Percentiles rank a stretch among this genome's conserved stretches.
These are phyloP conservation scores for Aspergillus sp. DNA, from an alignment of 2,329 filamentous ascomycete species.

Conservation along the genomic window DNA sequence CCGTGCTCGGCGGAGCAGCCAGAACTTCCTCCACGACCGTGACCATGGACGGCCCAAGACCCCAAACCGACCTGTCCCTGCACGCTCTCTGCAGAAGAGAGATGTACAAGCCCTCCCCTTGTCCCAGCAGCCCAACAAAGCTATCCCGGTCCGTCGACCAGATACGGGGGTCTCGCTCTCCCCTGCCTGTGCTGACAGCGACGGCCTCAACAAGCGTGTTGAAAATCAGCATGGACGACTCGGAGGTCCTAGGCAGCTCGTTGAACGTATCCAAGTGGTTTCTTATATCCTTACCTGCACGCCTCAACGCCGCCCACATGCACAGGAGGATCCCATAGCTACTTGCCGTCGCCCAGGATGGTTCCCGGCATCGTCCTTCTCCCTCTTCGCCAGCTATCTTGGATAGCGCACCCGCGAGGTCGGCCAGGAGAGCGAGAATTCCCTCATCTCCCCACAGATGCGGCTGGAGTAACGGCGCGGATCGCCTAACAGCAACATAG, in stretches of 20 bases:
- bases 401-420: neutral
- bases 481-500: neutral
- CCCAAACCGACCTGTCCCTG: neutral
- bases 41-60: neutral
- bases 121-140: neutral
- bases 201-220: slow-evolving; percentile 23
- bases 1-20: neutral
- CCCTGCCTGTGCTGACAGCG: neutral
- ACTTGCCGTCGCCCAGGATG: slow-evolving; percentile 31
- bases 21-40: neutral
- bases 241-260: slow-evolving; percentile 19
- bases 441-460: neutral
- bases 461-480: neutral
- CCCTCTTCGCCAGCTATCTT: neutral
- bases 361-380: slow-evolving; percentile 27
- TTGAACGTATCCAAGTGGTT: slow-evolving; percentile 16
- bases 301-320: slow-evolving; percentile 30
- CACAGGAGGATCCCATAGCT: slow-evolving; percentile 31
- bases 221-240: slow-evolving; percentile 26
- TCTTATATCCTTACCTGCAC: slow-evolving; percentile 27
- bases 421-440: neutral
- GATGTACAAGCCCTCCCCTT: neutral
- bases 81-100: neutral
- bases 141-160: neutral
- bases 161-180: neutral